Evolutionary conservation across 345 rosid genomes (phyloP), one percentile per base, ranked within the genome.

Genomic region (Dovyalis caffra): DNA sequence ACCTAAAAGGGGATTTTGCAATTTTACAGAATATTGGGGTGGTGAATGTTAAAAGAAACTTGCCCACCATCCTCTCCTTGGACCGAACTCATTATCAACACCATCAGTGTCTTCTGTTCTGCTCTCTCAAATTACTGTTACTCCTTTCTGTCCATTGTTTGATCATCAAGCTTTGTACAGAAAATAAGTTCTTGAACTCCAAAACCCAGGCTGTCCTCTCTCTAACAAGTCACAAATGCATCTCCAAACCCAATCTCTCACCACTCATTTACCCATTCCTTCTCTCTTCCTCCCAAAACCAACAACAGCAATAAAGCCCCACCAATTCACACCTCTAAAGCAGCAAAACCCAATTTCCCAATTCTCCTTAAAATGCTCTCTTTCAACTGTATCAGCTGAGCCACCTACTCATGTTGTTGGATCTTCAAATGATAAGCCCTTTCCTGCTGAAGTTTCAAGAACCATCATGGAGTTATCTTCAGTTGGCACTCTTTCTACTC

Each of bases 391-490:
- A 40, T 73, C 86, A 20, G 81, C 40, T 74, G 85, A 31, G 64
- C 83, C 76, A n/a, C 29, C 31, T 21, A 2, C 66, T 8, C 82
- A 37, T 23, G 68, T 78, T 63, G 81, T 53, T 25, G n/a, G 58
- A 6, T 56, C 60, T 16, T 70, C 84, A 29, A 78, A 62, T 34
- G 70, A 76, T 79, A 92, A 85, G 84, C 99, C 95, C 15, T 84
- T 89, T 70, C 95, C 97, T 0, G 92, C 97, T n/a, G 95, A 95
- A 82, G 85, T 89, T 66, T 90, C 97, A 11, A 86, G 97, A 79
- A 95, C 97, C 56, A 91, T 92, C 81, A 68, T 95, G 90, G 97
- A 91, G 78, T 83, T 95, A 73, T 91, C 95, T 32, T 85, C 87
- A 51, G 82, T 80, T 6, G 99, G 90, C 71, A 95, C 95, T 77